Base-by-base conservation (phyloP, 345 rosid species). In the Rhodamnia argentea region DNA sequence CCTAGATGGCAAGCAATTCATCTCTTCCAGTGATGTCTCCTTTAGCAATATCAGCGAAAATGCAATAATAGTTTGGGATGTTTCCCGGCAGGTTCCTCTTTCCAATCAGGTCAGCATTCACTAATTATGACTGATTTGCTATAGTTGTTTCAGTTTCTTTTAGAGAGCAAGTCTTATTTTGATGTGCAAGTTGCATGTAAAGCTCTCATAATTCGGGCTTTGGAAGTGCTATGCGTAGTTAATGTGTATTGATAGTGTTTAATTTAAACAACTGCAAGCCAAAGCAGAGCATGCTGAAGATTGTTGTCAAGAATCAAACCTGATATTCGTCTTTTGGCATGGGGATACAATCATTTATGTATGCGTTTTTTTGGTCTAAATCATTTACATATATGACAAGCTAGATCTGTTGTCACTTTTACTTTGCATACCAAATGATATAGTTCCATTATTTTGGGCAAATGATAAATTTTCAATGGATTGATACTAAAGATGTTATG, bases 1-100 rank as follows among this genome's bases (percentile, higher is more conserved):
- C 40, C 58, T 76, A 24, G 88, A 92, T 86, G 95, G 99, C 75
- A 94, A 90, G 84, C 93, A 91, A 76, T 95, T 97, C 84, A 88
- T 95, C 85, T 95, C 96, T 85, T 96, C 98, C 13, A 94, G 98
- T 84, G 96, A 96, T 90, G 96, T 96, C 44, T 92, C 95, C 10
- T 89, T 94, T 54, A 87, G 92, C 86, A 96, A 95, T 87, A 88
- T 90, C 83, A 96, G 95, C 53, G 99, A 96, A 89, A 96, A 96
- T 82, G 92, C 98, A 42, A 87, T 97, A 87, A 89, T 93, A 24
- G 94, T 93, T 74, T 97, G 99, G 98, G 98, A 97, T 83, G 83
- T 96, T 52, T 85, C 90, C 2, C 90, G 97, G 78, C 92, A 94
- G 89, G 88, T 96, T 89, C 96, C 97, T 22, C 90, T 95, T 57